Conservation (phyloP, 1,284 basidiomycete species). For the Ganoderma sinense region DNA sequence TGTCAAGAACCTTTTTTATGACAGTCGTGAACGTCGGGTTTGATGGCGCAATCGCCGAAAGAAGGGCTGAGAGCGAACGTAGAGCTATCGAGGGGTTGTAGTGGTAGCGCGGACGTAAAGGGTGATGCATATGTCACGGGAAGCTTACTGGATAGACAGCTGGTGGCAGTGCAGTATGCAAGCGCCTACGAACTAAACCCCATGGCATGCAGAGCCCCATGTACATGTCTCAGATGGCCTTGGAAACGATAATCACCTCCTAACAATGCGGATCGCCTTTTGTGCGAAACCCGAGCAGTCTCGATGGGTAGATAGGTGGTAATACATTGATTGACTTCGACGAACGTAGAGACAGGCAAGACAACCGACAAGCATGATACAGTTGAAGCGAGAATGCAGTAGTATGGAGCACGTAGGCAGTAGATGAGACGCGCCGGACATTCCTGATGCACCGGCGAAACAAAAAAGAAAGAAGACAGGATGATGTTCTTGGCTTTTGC, state of each 20-base stretch:
- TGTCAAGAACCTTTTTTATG: too few relatives aligned
- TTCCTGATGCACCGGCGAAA: slow-evolving; percentile 34
- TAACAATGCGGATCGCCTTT: too few relatives aligned
- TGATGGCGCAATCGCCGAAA: too few relatives aligned
- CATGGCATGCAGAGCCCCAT: too few relatives aligned
- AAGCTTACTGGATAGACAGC: too few relatives aligned
- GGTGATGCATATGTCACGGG: too few relatives aligned
- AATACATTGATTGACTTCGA: slow-evolving; percentile 4
- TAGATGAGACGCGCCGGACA: slow-evolving; percentile 28
- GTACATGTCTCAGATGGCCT: background rate
- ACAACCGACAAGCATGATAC: slow-evolving; percentile 29
- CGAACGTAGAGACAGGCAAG: slow-evolving; percentile 6
- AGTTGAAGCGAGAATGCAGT: slow-evolving; percentile 22
- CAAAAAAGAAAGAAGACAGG: slow-evolving; percentile 19
- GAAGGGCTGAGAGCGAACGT: too few relatives aligned
- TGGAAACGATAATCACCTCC: too few relatives aligned
- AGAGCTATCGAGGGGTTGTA: too few relatives aligned
- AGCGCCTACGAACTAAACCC: background rate
- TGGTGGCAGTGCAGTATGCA: background rate
- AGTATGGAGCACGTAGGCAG: slow-evolving; percentile 3
- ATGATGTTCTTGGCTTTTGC: slow-evolving; percentile 7
- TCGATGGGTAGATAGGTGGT: background rate
- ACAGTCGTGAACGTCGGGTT: too few relatives aligned
- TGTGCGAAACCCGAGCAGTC: background rate
- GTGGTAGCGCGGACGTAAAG: too few relatives aligned